Evolutionary conservation across 202 grass and related monocot species (phyloP).

Genomic region (Panicum hallii): DNA sequence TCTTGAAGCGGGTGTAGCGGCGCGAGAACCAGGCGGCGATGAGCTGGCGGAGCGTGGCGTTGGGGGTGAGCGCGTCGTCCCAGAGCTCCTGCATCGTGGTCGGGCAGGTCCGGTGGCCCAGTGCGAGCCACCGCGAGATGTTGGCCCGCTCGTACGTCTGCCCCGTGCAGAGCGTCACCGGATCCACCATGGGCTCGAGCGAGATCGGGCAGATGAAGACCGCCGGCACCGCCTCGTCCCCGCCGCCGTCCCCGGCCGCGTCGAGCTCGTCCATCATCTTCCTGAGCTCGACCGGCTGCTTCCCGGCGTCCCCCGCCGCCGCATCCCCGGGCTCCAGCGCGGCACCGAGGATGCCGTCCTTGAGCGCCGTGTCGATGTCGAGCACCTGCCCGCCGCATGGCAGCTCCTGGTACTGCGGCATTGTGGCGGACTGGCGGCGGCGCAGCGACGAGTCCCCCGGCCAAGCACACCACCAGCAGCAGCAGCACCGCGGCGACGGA

Average conservation of each 20-base stretch:
- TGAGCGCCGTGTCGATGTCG: slow-evolving; percentile 96
- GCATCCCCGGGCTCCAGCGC: slow-evolving; percentile 54
- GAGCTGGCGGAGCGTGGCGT: slow-evolving; percentile 87
- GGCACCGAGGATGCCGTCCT: slow-evolving; percentile 89
- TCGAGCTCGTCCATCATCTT: slow-evolving; percentile 96
- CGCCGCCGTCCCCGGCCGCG: slow-evolving; percentile 58
- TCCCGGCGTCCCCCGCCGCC: slow-evolving; percentile 45
- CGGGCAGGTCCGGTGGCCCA: slow-evolving; percentile 93
- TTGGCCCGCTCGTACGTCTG: slow-evolving; percentile 95
- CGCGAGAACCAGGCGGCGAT: slow-evolving; percentile 96
- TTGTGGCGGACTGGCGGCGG: slow-evolving; percentile 34
- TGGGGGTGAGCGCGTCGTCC: slow-evolving; percentile 87
- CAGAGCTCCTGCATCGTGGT: slow-evolving; percentile 99
- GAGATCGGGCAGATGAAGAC: slow-evolving; percentile 99
- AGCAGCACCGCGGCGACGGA: slow-evolving; percentile 38
- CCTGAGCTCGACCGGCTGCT: slow-evolving; percentile 70
- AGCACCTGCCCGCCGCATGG: slow-evolving; percentile 85
- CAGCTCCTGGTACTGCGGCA: slow-evolving; percentile 89
- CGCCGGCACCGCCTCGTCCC: slow-evolving; percentile 71
- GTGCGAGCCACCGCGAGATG: slow-evolving; percentile 84
- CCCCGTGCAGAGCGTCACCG: slow-evolving; percentile 96
- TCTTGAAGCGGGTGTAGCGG: slow-evolving; percentile 78
- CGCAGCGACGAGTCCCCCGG: background rate
- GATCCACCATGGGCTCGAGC: slow-evolving; percentile 98
- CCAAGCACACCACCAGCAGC: background rate